Conservation (phyloP, 2,329 filamentous ascomycete species). For the Helotiales sp. region DNA sequence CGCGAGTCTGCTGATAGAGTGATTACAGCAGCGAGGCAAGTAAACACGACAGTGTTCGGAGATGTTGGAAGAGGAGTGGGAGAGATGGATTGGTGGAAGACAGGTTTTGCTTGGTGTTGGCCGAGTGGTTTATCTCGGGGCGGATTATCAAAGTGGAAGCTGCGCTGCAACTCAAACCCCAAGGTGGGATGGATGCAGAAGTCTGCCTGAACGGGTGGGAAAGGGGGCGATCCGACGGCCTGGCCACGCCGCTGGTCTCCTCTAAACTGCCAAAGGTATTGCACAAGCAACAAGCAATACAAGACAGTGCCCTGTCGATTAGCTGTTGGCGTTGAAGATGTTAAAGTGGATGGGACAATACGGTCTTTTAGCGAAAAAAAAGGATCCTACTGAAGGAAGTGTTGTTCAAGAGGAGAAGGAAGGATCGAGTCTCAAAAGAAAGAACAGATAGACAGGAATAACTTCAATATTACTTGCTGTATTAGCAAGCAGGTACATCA, state of each 20-base stretch:
- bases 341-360: slow-evolving; percentile 3
- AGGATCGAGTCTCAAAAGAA: background rate
- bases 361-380: background rate
- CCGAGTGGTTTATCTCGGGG: background rate
- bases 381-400: background rate
- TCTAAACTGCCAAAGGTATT: background rate
- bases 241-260: background rate
- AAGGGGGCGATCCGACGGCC: slow-evolving; percentile 9
- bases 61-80: background rate
- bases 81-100: background rate
- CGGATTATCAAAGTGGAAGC: slow-evolving; percentile 10
- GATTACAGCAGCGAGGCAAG: background rate
- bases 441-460: background rate
- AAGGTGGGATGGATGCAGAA: background rate
- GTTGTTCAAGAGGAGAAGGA: background rate
- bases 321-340: background rate
- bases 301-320: background rate
- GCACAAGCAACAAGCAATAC: background rate
- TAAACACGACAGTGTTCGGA: slow-evolving; percentile 1
- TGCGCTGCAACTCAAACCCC: background rate
- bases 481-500: background rate
- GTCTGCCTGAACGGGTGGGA: slow-evolving; percentile 7
- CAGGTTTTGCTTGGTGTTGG: background rate
- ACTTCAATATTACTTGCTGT: background rate
- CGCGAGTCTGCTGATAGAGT: slow-evolving; percentile 3